phyloP scores from a whole-genome alignment of 1,139 yeast species.

The Saccharomyces hybrid region DNA sequence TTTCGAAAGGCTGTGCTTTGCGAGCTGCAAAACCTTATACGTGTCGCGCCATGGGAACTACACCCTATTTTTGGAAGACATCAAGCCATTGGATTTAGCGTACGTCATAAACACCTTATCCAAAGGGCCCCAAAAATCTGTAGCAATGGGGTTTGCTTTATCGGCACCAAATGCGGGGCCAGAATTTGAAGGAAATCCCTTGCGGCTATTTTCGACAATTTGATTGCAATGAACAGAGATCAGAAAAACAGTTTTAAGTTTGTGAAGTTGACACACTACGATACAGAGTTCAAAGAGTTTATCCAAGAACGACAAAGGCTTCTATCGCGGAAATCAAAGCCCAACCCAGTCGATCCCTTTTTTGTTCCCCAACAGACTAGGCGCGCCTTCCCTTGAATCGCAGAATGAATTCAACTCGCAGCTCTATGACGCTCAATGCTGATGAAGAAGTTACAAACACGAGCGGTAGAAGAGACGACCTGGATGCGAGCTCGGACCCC shows the following conservation, averaged over 20 bases:
- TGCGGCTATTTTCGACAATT: conserved; percentile 15
- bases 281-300: conserved; percentile 7
- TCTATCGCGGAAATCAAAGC: background rate
- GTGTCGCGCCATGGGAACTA: conserved; percentile 9
- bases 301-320: conserved; percentile 7
- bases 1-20: conserved; percentile 13
- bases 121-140: background rate
- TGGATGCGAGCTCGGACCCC: conserved; percentile 5
- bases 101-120: conserved; percentile 4
- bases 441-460: background rate
- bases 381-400: conserved; percentile 9
- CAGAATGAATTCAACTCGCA: conserved; percentile 24
- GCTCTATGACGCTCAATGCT: conserved; percentile 6
- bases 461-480: conserved; percentile 1
- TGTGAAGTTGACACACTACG: conserved; percentile 11
- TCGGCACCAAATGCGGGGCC: background rate
- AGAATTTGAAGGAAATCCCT: conserved; percentile 3
- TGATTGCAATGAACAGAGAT: conserved; percentile 13
- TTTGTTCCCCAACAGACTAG: conserved; percentile 4
- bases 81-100: conserved; percentile 8
- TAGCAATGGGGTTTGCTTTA: background rate
- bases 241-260: conserved; percentile 14
- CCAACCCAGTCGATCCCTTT: conserved; percentile 12
- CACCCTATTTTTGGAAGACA: conserved; percentile 11
- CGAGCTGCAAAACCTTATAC: conserved; percentile 16